Evolutionary conservation across 768 basidiomycete genomes (phyloP), one percentile per base, ranked within the genome.

Genomic region (Mrakia gelida): DNA sequence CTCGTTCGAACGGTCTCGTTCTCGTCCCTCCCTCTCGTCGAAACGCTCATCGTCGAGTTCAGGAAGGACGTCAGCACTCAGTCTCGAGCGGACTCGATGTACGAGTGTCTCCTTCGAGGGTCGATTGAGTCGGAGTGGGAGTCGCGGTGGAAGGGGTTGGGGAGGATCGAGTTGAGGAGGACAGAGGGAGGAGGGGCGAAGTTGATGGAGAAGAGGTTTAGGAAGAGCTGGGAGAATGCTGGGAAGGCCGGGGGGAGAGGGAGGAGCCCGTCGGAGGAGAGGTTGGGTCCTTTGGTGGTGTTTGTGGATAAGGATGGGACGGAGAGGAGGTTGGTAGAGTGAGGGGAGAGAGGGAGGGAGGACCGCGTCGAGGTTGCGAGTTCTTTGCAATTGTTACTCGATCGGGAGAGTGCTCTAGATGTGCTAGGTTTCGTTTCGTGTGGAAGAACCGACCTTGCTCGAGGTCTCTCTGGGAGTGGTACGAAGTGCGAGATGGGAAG

Each of bases 11-110:
- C 10, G 11, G 63, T 65, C 30, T 32, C 63, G 2, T 65, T 65
- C 63, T 30, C 63, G 10, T 7, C 2, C 63, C 30, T 32, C 34
- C 10, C 6, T 1, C 6, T 9, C 32, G 63, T 65, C 34, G 62
- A 65, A 34, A 65, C 63, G 34, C 63, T 65, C 63, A 16, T 65
- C 63, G 63, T 65, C 63, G 18, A 32, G 28, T 30, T 65, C 30
- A 38, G n/a, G n/a, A 65, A 65, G 34, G 63, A 65, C 18, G 3
- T 7, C 5, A 23, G 63, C 13, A 15, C 30, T 4, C 63, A 32
- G 28, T 34, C 28, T 9, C 6, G 30, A 10, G 63, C 63, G 30
- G 63, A 65, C n/a, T 32, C 30, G 30, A 21, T 30, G 63, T 65
- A 65, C 63, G 30, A 32, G 32, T 65, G 28, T 18, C 16, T 65